Conservation (phyloP, 2,329 filamentous ascomycete species). For the Dactylellina haptotyla region DNA sequence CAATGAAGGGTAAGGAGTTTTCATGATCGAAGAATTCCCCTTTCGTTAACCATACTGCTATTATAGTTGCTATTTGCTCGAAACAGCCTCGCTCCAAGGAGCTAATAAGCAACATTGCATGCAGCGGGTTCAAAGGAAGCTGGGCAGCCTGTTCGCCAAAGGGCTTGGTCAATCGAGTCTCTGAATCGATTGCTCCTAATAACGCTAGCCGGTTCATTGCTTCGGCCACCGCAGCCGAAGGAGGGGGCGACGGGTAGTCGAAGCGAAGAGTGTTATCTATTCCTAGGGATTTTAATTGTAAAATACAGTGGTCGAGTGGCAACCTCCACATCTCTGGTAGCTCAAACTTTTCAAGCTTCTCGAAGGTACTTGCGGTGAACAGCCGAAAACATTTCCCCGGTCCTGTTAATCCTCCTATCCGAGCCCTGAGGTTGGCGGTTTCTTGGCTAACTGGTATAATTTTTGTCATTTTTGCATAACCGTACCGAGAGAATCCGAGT, state of each 20-base stretch:
- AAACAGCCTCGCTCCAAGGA: constrained; percentile 35
- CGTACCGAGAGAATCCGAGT: constrained; percentile 12
- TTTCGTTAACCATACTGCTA: constrained; percentile 29
- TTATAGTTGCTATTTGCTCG: constrained; percentile 35
- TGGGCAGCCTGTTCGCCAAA: constrained; percentile 93
- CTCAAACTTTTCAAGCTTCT: constrained; percentile 73
- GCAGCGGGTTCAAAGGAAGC: constrained; percentile 92
- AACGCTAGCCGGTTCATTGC: constrained; percentile 89
- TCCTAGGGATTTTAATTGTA: constrained; percentile 93
- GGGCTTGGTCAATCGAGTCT: constrained; percentile 88
- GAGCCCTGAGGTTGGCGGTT: constrained; percentile 24
- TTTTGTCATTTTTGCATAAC: constrained; percentile 27
- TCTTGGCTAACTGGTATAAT: constrained; percentile 38
- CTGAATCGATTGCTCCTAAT: constrained; percentile 84
- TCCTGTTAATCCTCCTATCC: constrained; percentile 80
- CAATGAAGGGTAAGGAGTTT: constrained; percentile 73
- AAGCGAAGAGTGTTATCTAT: constrained; percentile 95
- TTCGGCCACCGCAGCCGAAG: constrained; percentile 82
- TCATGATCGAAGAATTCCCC: constrained; percentile 38
- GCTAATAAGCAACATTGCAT: constrained; percentile 78
- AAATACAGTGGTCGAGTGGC: constrained; percentile 84
- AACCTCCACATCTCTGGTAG: constrained; percentile 91
- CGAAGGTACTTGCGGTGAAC: constrained; percentile 80
- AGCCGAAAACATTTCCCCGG: constrained; percentile 94
- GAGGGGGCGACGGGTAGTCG: constrained; percentile 85